Percentiles rank a stretch among this genome's conserved stretches.
Conservation (phyloP, 108 stramenopile genomes). For the Cylindrotheca fusiformis region DNA sequence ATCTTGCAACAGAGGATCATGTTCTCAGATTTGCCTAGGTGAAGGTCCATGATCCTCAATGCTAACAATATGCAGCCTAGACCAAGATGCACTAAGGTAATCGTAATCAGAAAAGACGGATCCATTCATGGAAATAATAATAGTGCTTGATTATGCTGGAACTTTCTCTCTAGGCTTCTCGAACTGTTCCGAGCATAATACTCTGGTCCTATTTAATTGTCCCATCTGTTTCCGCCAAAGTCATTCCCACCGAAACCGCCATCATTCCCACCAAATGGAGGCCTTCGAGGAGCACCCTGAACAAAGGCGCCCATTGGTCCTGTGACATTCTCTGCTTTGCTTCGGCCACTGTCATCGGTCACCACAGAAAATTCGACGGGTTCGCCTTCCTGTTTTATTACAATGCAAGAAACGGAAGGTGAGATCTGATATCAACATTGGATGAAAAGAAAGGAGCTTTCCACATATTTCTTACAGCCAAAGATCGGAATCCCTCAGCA, state of each 20-base stretch:
- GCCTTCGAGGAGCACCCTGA: slow-evolving; percentile 21
- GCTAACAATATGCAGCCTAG: too few relatives aligned
- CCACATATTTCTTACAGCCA: slow-evolving; percentile 15
- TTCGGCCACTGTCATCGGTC: slow-evolving; percentile 40
- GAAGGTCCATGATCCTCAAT: too few relatives aligned
- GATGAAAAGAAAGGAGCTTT: neutral
- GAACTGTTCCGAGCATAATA: neutral
- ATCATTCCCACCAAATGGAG: slow-evolving; percentile 1
- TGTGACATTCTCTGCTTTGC: slow-evolving; percentile 81
- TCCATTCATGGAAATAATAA: too few relatives aligned
- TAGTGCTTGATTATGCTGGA: too few relatives aligned
- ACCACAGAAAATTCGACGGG: slow-evolving; percentile 54
- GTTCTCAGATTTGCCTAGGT: too few relatives aligned
- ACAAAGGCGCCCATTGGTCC: slow-evolving; percentile 88
- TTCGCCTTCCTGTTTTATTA: slow-evolving; percentile 58
- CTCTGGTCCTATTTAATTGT: neutral
- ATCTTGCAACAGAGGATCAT: too few relatives aligned
- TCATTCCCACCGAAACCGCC: slow-evolving; percentile 8
- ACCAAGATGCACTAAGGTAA: too few relatives aligned
- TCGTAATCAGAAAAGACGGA: too few relatives aligned
- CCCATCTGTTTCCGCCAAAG: neutral
- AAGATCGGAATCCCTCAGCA: slow-evolving; percentile 63
- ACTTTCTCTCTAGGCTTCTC: too few relatives aligned
- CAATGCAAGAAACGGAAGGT: neutral
- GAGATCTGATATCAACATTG: neutral